These are phyloP conservation scores for Talaromyces sp. DNA, from an alignment of 2,329 filamentous ascomycete genomes.

Conservation along the genomic window DNA sequence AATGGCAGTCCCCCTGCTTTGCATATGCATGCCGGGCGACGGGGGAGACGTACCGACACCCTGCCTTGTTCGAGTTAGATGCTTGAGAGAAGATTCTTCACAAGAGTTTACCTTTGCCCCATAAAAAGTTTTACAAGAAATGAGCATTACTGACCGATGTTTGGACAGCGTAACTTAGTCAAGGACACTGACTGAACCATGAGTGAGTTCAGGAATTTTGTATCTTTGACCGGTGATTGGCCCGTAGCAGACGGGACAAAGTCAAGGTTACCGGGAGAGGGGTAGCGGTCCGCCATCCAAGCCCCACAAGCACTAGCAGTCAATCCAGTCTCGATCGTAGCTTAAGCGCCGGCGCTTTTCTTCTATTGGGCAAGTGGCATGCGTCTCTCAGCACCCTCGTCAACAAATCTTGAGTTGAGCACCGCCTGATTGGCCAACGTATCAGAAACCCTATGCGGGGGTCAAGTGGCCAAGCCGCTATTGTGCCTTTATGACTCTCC, in stretches of 20 bases:
- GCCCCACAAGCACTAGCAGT: neutral
- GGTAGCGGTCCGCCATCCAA: neutral
- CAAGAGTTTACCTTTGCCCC: neutral
- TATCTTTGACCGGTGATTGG: conserved; percentile 1
- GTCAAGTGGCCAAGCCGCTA: neutral
- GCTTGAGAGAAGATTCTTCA: neutral
- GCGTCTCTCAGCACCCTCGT: neutral
- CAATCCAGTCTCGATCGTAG: neutral
- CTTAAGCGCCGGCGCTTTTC: neutral
- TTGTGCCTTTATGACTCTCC: neutral
- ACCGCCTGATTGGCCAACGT: conserved; percentile 4
- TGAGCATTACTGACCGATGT: neutral
- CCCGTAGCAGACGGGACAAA: neutral
- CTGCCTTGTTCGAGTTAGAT: neutral
- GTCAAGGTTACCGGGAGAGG: conserved; percentile 4
- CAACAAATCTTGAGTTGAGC: neutral
- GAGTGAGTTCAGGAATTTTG: neutral
- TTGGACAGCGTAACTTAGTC: neutral
- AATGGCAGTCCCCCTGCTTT: neutral
- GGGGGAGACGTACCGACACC: neutral
- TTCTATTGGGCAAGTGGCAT: neutral
- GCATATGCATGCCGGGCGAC: conserved; percentile 7
- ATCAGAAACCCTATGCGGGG: conserved; percentile 13
- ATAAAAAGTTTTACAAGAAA: neutral
- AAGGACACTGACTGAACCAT: neutral